Conservation (phyloP, 1,139 yeast genomes). For the Ogataea hybrid region DNA sequence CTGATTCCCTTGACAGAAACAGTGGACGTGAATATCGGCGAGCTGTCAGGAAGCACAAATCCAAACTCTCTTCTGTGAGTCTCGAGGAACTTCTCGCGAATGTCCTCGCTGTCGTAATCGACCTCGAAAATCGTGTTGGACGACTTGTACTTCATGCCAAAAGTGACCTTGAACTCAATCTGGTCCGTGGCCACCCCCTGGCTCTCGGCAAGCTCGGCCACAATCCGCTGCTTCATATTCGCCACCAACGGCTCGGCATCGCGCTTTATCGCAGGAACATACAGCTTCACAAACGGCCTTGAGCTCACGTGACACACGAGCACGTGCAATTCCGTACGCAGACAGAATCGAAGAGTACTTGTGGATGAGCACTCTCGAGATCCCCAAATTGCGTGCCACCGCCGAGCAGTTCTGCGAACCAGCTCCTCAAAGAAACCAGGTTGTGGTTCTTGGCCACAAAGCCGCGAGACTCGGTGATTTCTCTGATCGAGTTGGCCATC, state of each 20-base stretch:
- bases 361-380: conserved; percentile 43
- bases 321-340: conserved; percentile 50
- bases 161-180: conserved; percentile 8
- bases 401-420: conserved; percentile 52
- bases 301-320: conserved; percentile 54
- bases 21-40: too few species aligned
- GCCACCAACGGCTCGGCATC: conserved; percentile 34
- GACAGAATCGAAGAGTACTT: conserved; percentile 50
- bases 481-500: conserved; percentile 53
- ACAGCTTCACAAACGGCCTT: conserved; percentile 43
- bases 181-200: conserved; percentile 4
- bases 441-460: conserved; percentile 40
- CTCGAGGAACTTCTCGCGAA: too few species aligned
- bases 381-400: conserved; percentile 45
- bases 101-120: too few species aligned
- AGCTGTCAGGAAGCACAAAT: too few species aligned
- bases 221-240: conserved; percentile 30
- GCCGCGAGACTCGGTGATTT: conserved; percentile 49
- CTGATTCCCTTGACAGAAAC: too few species aligned
- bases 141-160: too few species aligned
- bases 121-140: too few species aligned
- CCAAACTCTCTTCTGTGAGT: too few species aligned
- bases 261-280: conserved; percentile 26
- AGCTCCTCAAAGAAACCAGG: conserved; percentile 50
- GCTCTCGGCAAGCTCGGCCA: conserved; percentile 19